Percentiles rank a stretch among this genome's conserved stretches.
Conservation (phyloP, 139 green algal genomes). For the Coelastrella sp. region DNA sequence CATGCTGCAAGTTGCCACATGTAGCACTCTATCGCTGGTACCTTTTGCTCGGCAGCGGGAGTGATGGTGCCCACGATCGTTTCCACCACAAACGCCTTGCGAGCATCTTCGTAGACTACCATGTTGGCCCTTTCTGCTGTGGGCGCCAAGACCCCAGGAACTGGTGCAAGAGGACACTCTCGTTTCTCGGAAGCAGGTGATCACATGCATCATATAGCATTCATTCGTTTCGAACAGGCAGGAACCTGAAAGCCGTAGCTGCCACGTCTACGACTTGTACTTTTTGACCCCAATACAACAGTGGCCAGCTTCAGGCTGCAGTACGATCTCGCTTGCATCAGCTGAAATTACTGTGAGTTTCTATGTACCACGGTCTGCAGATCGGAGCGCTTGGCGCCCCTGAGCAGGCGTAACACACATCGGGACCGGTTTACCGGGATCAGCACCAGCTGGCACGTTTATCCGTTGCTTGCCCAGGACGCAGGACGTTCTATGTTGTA, state of each 20-base stretch:
- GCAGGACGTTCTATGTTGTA: too few species aligned
- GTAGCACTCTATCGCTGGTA: not conserved
- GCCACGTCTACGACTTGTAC: too few species aligned
- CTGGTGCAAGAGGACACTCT: too few species aligned
- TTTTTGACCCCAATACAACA: too few species aligned
- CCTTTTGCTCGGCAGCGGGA: constrained; percentile 48
- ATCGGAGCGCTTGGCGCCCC: not conserved
- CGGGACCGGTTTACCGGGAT: too few species aligned
- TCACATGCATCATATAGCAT: not conserved
- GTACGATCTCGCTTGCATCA: too few species aligned
- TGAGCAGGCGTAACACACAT: not conserved
- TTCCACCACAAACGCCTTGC: constrained; percentile 62
- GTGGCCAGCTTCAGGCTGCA: too few species aligned
- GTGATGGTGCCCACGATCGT: constrained; percentile 58
- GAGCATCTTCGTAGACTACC: constrained; percentile 27
- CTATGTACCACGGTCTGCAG: not conserved
- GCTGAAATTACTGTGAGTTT: too few species aligned
- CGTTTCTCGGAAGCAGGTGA: too few species aligned
- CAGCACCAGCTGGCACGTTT: too few species aligned
- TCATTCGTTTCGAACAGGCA: not conserved
- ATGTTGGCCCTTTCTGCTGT: constrained; percentile 2
- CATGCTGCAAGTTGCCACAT: not conserved
- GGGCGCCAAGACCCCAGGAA: not conserved
- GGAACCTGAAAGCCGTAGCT: too few species aligned
- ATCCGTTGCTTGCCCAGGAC: too few species aligned